A percentile compares a stretch with the other conserved stretches of the same genome.
Evolutionary conservation across 345 rosid species (phyloP).

Genomic region (Syzygium grande): DNA sequence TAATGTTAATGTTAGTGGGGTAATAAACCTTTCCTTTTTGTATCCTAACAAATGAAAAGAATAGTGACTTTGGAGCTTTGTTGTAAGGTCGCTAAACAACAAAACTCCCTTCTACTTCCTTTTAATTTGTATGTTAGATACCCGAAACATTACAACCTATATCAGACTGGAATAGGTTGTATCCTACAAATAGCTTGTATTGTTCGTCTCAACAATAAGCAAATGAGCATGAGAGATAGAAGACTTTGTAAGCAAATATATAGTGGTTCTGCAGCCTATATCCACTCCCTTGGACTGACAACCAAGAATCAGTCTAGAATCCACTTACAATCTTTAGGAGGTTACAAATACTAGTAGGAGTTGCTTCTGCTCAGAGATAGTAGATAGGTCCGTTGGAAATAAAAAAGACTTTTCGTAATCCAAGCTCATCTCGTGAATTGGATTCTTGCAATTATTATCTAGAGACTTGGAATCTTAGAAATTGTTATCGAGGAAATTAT

Average conservation of each 20-base stretch:
- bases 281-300: neutral
- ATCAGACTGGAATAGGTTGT: no score
- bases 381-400: neutral
- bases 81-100: neutral
- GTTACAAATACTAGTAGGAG: neutral
- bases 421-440: no score
- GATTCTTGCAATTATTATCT: no score
- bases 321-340: neutral
- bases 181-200: neutral
- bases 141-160: no score
- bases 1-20: neutral
- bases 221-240: neutral
- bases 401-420: no score
- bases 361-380: neutral
- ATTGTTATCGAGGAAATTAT: no score
- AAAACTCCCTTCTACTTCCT: neutral
- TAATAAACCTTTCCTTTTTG: neutral
- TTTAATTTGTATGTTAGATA: neutral
- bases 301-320: neutral
- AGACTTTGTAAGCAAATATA: neutral
- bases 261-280: neutral
- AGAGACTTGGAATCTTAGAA: no score
- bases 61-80: neutral
- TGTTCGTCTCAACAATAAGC: neutral
- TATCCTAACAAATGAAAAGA: neutral